phyloP scores from a whole-genome alignment of 768 basidiomycete genomes.

The Megacollybia marginata region DNA sequence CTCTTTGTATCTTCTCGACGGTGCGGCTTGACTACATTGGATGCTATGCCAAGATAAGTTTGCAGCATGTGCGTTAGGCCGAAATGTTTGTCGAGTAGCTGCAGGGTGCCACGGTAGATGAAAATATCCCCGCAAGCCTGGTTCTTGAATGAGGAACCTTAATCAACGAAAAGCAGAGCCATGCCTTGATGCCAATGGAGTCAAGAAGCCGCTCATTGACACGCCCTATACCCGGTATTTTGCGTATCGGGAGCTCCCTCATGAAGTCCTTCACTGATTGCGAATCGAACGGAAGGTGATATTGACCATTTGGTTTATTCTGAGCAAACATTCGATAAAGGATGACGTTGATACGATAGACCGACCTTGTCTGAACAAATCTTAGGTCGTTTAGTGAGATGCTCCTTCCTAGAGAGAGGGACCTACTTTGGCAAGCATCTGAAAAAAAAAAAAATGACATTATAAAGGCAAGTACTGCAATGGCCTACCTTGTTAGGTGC shows the following conservation, averaged over 20 bases:
- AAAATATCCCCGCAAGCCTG: slow-evolving; percentile 91
- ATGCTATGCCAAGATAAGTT: slow-evolving; percentile 81
- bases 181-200: slow-evolving; percentile 78
- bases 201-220: slow-evolving; percentile 86
- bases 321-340: slow-evolving; percentile 16
- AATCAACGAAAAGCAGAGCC: slow-evolving; percentile 6
- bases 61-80: slow-evolving; percentile 69
- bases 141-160: slow-evolving; percentile 1
- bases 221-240: slow-evolving; percentile 83
- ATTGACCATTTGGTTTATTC: slow-evolving; percentile 97
- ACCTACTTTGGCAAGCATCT: slow-evolving; percentile 89
- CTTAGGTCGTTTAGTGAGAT: slow-evolving; percentile 25
- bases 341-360: slow-evolving; percentile 1
- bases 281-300: slow-evolving; percentile 59
- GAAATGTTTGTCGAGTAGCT: slow-evolving; percentile 84
- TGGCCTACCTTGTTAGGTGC: slow-evolving; percentile 80
- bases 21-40: slow-evolving; percentile 71
- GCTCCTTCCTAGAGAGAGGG: background rate
- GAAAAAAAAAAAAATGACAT: background rate
- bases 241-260: slow-evolving; percentile 75
- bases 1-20: slow-evolving; percentile 83
- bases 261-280: slow-evolving; percentile 68
- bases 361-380: slow-evolving; percentile 87
- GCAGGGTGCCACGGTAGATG: slow-evolving; percentile 61
- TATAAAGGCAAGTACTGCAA: slow-evolving; percentile 2